Evolutionary conservation across 768 basidiomycete species (phyloP).

Genomic region (Leucogyrophana mollusca): DNA sequence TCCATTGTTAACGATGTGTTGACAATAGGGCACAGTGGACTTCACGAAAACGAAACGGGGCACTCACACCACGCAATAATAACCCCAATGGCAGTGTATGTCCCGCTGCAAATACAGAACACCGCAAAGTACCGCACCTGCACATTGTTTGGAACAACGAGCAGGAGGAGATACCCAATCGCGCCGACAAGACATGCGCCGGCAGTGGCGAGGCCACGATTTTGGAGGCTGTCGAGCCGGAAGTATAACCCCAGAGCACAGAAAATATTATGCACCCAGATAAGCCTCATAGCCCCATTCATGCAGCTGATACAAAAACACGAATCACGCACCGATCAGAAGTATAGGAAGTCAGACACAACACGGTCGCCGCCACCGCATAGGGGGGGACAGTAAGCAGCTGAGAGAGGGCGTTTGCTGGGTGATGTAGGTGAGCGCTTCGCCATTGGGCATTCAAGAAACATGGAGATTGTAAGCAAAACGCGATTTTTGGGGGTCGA

Average conservation of each 20-base stretch:
- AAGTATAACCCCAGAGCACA: too few species aligned
- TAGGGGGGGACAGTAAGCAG: constrained; percentile 74
- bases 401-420: constrained; percentile 59
- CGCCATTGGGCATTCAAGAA: neutral
- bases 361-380: constrained; percentile 56
- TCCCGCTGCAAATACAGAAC: constrained; percentile 67
- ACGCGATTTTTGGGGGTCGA: too few species aligned
- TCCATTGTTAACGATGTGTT: neutral
- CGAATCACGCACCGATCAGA: constrained; percentile 48
- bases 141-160: constrained; percentile 46
- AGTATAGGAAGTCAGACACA: constrained; percentile 47
- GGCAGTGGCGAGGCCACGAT: constrained; percentile 36
- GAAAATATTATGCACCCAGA: too few species aligned
- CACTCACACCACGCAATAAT: constrained; percentile 69
- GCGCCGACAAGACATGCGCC: constrained; percentile 19
- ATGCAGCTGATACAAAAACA: constrained; percentile 41
- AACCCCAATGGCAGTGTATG: constrained; percentile 65
- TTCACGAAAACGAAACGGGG: neutral
- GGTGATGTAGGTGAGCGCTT: too few species aligned
- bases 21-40: neutral
- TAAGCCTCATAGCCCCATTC: constrained; percentile 24
- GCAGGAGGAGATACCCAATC: constrained; percentile 55
- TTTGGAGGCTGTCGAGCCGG: constrained; percentile 39
- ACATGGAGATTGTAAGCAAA: too few species aligned
- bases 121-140: constrained; percentile 66